Base-by-base conservation (phyloP, 1,284 basidiomycete species). In the Rhodotorula sp. region DNA sequence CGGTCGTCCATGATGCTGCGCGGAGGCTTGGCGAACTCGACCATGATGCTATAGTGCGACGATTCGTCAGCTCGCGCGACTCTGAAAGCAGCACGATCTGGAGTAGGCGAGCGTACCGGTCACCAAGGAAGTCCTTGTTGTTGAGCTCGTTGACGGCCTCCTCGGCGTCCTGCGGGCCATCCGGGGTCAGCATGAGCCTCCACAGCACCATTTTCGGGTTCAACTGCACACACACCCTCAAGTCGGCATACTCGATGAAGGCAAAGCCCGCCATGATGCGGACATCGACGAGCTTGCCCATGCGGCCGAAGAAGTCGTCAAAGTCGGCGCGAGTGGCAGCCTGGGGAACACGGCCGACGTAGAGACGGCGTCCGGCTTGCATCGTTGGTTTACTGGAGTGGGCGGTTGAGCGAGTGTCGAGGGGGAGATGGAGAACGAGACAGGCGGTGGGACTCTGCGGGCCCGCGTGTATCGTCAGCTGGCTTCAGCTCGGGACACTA, bases 221-320 rank as follows among this genome's bases (percentile, higher is more conserved):
- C 22, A 8, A n/a, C 24, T 24, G 32, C 24, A 29, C 34, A 75
- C 81, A 70, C 78, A 86, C 90, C 82, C 89, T 88, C 44, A 87
- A 82, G 77, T 83, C 90, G 80, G 94, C 93, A 77, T 94, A 96
- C 82, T 96, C 94, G 77, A 96, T 87, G 79, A 97, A 96, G 60
- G 92, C 94, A 78, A 95, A 96, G 53, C 91, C 90, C 34, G 62
- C 92, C 92, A 96, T 94, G 80, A 96, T 89, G 76, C 92, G 88
- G 81, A 92, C 89, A 81, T 96, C 94, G 76, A 90, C 84, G 76
- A 95, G 89, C 70, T 86, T 88, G 47, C 92, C 92, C 80, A 88
- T 90, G 72, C 91, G 89, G 80, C 95, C 68, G 32, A 77, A 77
- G 71, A 63, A 59, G 61, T 71, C 71, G 62, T 77, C 71, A 48